Conservation (phyloP, 805 yeast genomes). For the Cyberlindnera nakhonratchasimensis region DNA sequence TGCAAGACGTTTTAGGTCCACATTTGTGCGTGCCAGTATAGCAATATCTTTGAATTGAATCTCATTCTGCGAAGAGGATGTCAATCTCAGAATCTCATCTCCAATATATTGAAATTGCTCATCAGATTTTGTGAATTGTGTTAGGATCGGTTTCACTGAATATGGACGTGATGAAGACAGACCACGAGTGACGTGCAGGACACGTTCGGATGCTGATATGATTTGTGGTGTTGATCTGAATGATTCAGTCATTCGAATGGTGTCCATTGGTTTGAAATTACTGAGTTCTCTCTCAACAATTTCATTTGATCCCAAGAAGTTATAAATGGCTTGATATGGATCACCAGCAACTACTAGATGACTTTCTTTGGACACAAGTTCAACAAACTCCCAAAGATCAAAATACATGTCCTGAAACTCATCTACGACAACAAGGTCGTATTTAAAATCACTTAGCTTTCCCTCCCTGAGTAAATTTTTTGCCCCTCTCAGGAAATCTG, state of each 20-base stretch:
- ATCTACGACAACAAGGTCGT: slow-evolving; percentile 54
- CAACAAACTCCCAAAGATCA: slow-evolving; percentile 43
- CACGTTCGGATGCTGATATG: slow-evolving; percentile 37
- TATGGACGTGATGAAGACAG: not conserved
- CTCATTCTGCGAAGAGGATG: slow-evolving; percentile 38
- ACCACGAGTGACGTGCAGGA: slow-evolving; percentile 10
- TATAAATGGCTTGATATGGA: slow-evolving; percentile 66
- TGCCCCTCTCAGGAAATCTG: slow-evolving; percentile 29
- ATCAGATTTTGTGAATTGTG: slow-evolving; percentile 25
- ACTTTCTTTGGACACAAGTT: slow-evolving; percentile 34
- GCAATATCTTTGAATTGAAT: slow-evolving; percentile 48
- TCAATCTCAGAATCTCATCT: slow-evolving; percentile 41
- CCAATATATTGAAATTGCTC: slow-evolving; percentile 44
- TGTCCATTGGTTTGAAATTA: slow-evolving; percentile 12
- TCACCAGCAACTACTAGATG: slow-evolving; percentile 73
- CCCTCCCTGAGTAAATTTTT: slow-evolving; percentile 31
- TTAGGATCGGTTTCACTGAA: slow-evolving; percentile 18
- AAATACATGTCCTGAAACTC: slow-evolving; percentile 72
- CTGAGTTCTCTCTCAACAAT: slow-evolving; percentile 30
- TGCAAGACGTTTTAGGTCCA: slow-evolving; percentile 40
- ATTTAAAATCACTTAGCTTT: slow-evolving; percentile 20
- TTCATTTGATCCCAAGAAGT: slow-evolving; percentile 54
- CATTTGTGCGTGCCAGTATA: slow-evolving; percentile 50
- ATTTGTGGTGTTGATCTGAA: slow-evolving; percentile 64
- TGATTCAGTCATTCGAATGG: slow-evolving; percentile 43